Evolutionary conservation across 768 basidiomycete genomes (phyloP).

Genomic region (Tubosaeta sp.): DNA sequence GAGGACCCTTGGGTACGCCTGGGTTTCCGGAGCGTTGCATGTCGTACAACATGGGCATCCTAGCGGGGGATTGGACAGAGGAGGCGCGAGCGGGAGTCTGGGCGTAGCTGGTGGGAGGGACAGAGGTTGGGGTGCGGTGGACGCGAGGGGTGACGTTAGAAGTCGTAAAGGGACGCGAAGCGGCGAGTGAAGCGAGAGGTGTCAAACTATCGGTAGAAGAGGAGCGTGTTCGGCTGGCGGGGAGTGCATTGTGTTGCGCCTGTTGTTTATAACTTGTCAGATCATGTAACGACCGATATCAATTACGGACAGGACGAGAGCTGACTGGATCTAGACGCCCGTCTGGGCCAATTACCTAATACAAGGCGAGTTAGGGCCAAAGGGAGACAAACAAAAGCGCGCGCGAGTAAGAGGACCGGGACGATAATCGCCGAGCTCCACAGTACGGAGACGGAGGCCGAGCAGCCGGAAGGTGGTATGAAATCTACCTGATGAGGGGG

Average conservation of each 20-base stretch:
- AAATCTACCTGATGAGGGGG: slow-evolving; percentile 7
- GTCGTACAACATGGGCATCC: slow-evolving; percentile 16
- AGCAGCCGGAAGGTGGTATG: slow-evolving; percentile 14
- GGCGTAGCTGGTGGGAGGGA: slow-evolving; percentile 20
- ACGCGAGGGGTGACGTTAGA: slow-evolving; percentile 1
- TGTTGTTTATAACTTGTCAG: slow-evolving; percentile 25
- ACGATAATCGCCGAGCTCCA: slow-evolving; percentile 20
- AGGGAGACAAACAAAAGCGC: slow-evolving; percentile 14
- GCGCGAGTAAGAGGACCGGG: slow-evolving; percentile 11
- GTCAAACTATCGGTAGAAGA: slow-evolving; percentile 3
- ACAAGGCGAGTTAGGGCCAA: slow-evolving; percentile 7
- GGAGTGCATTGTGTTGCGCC: slow-evolving; percentile 1
- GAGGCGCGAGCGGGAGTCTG: slow-evolving; percentile 5
- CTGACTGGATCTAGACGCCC: slow-evolving; percentile 18
- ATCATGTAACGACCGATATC: slow-evolving; percentile 4
- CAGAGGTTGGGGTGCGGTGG: slow-evolving; percentile 7
- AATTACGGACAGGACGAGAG: slow-evolving; percentile 20
- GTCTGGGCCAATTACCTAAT: slow-evolving; percentile 27
- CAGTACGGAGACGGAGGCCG: slow-evolving; percentile 14
- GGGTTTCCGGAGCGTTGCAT: slow-evolving; percentile 15
- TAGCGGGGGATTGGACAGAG: slow-evolving; percentile 3
- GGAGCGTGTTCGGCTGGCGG: not conserved
- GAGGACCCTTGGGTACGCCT: slow-evolving; percentile 42
- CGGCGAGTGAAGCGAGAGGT: not conserved
- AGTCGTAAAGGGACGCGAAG: slow-evolving; percentile 12